phyloP scores from a whole-genome alignment of 768 basidiomycete species.

The Hericium coralloides region DNA sequence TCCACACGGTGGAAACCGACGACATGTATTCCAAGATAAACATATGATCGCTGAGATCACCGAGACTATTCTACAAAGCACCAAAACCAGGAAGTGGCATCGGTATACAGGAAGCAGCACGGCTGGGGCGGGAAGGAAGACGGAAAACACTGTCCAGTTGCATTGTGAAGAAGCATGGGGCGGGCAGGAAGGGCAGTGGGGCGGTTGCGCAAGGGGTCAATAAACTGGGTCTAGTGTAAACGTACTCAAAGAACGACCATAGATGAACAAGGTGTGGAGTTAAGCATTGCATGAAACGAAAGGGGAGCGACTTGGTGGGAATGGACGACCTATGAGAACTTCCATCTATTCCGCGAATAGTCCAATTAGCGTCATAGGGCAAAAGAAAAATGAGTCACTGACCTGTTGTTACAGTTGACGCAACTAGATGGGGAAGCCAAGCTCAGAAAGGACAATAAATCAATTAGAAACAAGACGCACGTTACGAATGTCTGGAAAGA shows the following conservation, averaged over 20 bases:
- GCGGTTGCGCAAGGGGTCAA: not conserved
- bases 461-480: slow-evolving; percentile 28
- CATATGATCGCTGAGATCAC: no score
- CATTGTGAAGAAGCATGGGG: no score
- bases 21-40: no score
- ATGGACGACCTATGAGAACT: slow-evolving; percentile 40
- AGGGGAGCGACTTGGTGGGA: no score
- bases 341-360: slow-evolving; percentile 35
- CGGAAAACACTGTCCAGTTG: no score
- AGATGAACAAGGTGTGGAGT: not conserved
- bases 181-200: no score
- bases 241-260: no score
- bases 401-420: slow-evolving; percentile 58
- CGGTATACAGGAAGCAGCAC: no score
- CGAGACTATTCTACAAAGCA: no score
- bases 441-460: slow-evolving; percentile 3
- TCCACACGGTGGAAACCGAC: no score
- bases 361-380: not conserved
- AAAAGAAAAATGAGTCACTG: not conserved
- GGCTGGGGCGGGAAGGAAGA: no score
- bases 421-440: slow-evolving; percentile 32
- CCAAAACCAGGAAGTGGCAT: no score
- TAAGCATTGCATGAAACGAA: not conserved
- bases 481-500: slow-evolving; percentile 74
- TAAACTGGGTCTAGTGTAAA: not conserved